phyloP scores from a whole-genome alignment of 352 stramenopile genomes.

The Aphanomyces cochlioides region DNA sequence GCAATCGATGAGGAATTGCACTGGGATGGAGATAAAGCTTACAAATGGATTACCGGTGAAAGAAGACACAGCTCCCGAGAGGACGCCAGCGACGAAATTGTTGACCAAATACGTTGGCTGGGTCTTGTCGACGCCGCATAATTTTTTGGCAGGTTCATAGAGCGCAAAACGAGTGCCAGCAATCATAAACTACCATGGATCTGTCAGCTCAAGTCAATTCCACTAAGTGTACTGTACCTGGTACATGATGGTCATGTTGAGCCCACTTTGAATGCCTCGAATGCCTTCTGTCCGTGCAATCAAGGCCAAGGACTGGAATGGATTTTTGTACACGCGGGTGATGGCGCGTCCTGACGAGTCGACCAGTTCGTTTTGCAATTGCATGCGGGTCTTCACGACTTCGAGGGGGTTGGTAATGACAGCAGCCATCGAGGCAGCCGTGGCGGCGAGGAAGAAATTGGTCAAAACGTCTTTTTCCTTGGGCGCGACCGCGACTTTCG shows the following conservation, averaged over 20 bases:
- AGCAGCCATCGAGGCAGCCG: conserved; percentile 14
- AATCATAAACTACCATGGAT: conserved; percentile 30
- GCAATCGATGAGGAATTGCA: not conserved
- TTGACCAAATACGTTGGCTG: not conserved
- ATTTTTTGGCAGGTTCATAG: conserved; percentile 23
- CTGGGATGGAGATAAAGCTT: not conserved
- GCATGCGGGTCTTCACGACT: conserved; percentile 31
- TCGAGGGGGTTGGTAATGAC: conserved; percentile 17
- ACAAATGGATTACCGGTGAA: conserved; percentile 29
- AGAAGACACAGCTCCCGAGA: conserved; percentile 21
- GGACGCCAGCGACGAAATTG: conserved; percentile 13
- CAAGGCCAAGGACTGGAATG: conserved; percentile 25
- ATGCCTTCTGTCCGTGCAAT: conserved; percentile 30
- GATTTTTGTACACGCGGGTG: conserved; percentile 30
- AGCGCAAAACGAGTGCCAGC: conserved; percentile 26
- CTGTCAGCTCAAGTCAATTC: not conserved
- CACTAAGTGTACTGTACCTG: conserved; percentile 19
- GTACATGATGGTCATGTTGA: conserved; percentile 31
- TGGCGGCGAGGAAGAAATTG: conserved; percentile 30
- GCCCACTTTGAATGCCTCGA: conserved; percentile 22
- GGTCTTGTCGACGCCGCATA: conserved; percentile 17
- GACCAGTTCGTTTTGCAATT: conserved; percentile 29
- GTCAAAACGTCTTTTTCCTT: conserved; percentile 29
- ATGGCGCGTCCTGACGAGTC: conserved; percentile 18
- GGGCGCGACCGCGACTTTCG: not conserved